Conservation (phyloP, 2,329 filamentous ascomycete species). For the Colletotrichum lini region DNA sequence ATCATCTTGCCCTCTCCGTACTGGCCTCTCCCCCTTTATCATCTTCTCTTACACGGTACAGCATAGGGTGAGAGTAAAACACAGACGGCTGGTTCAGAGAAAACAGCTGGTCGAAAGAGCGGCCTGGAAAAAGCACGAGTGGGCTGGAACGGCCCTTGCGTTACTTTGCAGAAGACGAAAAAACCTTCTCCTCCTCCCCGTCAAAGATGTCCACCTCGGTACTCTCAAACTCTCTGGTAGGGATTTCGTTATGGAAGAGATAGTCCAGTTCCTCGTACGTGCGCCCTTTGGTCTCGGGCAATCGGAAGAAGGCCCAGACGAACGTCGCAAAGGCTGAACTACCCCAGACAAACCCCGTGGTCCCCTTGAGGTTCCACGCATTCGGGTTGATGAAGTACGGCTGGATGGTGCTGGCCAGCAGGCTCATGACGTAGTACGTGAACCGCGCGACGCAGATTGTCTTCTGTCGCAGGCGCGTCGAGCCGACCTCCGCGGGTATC, state of each 20-base stretch:
- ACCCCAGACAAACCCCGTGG: slow-evolving; percentile 44
- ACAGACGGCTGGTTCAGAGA: no score
- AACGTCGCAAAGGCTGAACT: slow-evolving; percentile 40
- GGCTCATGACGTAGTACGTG: slow-evolving; percentile 37
- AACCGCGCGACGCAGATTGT: slow-evolving; percentile 52
- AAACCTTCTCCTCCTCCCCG: slow-evolving; percentile 11
- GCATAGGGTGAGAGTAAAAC: no score
- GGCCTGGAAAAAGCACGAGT: rapidly evolving
- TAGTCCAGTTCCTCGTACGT: slow-evolving; percentile 46
- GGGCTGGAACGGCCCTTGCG: no score
- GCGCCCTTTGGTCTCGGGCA: slow-evolving; percentile 47
- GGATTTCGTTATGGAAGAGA: slow-evolving; percentile 28
- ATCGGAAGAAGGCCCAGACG: slow-evolving; percentile 45
- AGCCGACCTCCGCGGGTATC: slow-evolving; percentile 50
- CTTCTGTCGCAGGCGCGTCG: slow-evolving; percentile 51
- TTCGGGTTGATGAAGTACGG: slow-evolving; percentile 57
- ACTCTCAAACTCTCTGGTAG: slow-evolving; percentile 17
- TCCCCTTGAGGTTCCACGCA: slow-evolving; percentile 55
- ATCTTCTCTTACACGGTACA: no score
- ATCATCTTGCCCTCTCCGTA: no score
- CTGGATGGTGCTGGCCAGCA: slow-evolving; percentile 46
- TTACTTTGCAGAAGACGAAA: not conserved
- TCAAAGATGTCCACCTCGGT: slow-evolving; percentile 23
- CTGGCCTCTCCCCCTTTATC: no score
- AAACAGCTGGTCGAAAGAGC: no score